A percentile compares a stretch with the other conserved stretches of the same genome.
These are phyloP conservation scores for Colletotrichum costaricense DNA, from an alignment of 2,329 filamentous ascomycete species.

Conservation along the genomic window DNA sequence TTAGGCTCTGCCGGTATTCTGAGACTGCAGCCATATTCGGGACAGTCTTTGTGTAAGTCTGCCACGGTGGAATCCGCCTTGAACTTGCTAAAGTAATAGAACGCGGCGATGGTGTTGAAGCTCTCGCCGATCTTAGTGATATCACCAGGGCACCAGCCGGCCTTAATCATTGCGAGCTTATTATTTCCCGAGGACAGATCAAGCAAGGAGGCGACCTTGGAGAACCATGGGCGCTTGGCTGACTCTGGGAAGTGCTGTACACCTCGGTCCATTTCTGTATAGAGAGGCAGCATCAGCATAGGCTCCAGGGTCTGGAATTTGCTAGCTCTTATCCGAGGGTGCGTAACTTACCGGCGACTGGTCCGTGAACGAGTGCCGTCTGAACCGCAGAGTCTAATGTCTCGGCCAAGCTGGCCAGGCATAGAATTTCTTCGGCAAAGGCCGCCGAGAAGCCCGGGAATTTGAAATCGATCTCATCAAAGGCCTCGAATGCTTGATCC, in stretches of 20 bases:
- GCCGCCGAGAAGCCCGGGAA: conserved; percentile 6
- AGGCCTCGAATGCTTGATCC: not conserved
- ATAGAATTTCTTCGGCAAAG: conserved; percentile 9
- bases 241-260: conserved; percentile 1
- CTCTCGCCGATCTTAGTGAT: not conserved
- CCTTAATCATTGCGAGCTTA: not conserved
- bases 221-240: conserved; percentile 3
- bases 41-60: not conserved
- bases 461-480: not conserved
- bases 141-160: conserved; percentile 17
- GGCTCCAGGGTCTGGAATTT: not conserved
- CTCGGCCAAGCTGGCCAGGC: conserved; percentile 20
- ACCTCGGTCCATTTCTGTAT: not conserved
- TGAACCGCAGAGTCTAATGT: conserved; percentile 16
- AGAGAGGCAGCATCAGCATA: not conserved
- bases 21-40: conserved; percentile 3
- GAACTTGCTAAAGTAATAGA: conserved; percentile 13
- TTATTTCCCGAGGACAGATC: not conserved
- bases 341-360: not conserved
- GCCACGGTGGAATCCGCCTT: conserved; percentile 1
- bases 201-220: not conserved
- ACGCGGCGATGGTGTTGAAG: conserved; percentile 7
- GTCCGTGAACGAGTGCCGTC: conserved; percentile 10
- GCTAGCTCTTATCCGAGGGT: not conserved
- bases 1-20: not conserved